A percentile compares a stretch with the other conserved stretches of the same genome.
Evolutionary conservation across 2,329 filamentous ascomycete genomes (phyloP).

Genomic region (Waltergamsia citrina): DNA sequence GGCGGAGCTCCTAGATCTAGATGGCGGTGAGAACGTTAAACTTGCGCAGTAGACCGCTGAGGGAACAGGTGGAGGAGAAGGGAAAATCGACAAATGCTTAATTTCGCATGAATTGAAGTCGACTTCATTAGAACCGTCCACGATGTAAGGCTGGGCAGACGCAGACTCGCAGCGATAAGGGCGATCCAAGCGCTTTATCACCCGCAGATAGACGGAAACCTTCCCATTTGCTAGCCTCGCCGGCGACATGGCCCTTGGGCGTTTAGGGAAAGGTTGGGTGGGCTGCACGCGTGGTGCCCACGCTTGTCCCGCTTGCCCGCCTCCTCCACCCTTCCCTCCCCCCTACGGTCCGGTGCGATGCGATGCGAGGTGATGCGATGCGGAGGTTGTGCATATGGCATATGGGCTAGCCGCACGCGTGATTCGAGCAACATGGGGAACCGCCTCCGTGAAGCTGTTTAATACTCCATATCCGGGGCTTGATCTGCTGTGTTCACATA

Average conservation of each 20-base stretch:
- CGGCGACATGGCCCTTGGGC: conserved; percentile 4
- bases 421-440: too few species aligned
- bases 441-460: background rate
- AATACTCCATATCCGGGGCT: too few species aligned
- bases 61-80: too few species aligned
- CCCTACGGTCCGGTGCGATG: conserved; percentile 5
- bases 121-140: background rate
- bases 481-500: too few species aligned
- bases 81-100: too few species aligned
- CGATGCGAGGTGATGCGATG: conserved; percentile 4
- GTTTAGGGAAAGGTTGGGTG: conserved; percentile 2
- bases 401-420: too few species aligned
- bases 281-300: conserved; percentile 1
- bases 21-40: too few species aligned
- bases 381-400: conserved; percentile 2
- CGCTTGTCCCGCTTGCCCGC: conserved; percentile 1
- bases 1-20: too few species aligned
- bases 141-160: background rate
- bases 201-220: conserved; percentile 8
- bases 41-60: too few species aligned
- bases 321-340: conserved; percentile 1
- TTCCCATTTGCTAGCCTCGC: conserved; percentile 9
- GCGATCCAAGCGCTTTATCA: background rate
- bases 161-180: background rate
- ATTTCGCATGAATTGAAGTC: background rate